These are phyloP conservation scores for Glebionis coronaria DNA, from an alignment of 129 eudicot genomes.

Conservation along the genomic window DNA sequence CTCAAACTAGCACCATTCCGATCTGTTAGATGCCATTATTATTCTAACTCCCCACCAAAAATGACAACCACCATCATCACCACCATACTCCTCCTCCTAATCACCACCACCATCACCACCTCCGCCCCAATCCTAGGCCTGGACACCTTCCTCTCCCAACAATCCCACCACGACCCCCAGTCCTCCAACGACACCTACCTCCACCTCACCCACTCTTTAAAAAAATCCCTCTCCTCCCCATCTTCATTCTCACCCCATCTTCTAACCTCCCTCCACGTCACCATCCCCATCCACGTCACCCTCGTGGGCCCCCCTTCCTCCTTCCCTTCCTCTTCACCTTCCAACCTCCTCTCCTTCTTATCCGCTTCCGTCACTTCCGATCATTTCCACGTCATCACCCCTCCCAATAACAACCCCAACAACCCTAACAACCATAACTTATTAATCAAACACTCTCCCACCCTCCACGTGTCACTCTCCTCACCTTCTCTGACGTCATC, in stretches of 20 bases:
- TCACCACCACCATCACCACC: slow-evolving; percentile 23
- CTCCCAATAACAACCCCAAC: slow-evolving; percentile 20
- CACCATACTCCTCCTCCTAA: slow-evolving; percentile 32
- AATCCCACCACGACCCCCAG: slow-evolving; percentile 61
- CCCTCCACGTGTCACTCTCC: slow-evolving; percentile 49
- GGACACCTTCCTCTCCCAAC: slow-evolving; percentile 69
- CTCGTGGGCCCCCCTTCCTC: slow-evolving; percentile 67
- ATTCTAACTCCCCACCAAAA: slow-evolving; percentile 21
- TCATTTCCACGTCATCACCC: slow-evolving; percentile 71
- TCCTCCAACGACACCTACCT: slow-evolving; percentile 81
- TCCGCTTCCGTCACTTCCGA: slow-evolving; percentile 72
- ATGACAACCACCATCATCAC: slow-evolving; percentile 35
- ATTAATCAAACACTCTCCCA: slow-evolving; percentile 52
- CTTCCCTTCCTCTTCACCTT: slow-evolving; percentile 51
- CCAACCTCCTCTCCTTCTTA: slow-evolving; percentile 57
- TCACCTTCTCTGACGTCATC: slow-evolving; percentile 41
- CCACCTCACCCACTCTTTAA: slow-evolving; percentile 55
- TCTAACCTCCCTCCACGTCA: slow-evolving; percentile 55
- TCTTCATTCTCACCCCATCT: slow-evolving; percentile 48
- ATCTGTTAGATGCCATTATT: background rate
- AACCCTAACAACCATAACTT: slow-evolving; percentile 35
- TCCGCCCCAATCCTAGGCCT: slow-evolving; percentile 65
- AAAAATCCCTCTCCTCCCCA: slow-evolving; percentile 49
- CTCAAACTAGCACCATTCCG: too few relatives aligned
- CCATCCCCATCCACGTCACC: slow-evolving; percentile 60